Evolutionary conservation across 139 green algal species (phyloP), one percentile per base, ranked within the genome.

Genomic region (Trebouxia sp.): DNA sequence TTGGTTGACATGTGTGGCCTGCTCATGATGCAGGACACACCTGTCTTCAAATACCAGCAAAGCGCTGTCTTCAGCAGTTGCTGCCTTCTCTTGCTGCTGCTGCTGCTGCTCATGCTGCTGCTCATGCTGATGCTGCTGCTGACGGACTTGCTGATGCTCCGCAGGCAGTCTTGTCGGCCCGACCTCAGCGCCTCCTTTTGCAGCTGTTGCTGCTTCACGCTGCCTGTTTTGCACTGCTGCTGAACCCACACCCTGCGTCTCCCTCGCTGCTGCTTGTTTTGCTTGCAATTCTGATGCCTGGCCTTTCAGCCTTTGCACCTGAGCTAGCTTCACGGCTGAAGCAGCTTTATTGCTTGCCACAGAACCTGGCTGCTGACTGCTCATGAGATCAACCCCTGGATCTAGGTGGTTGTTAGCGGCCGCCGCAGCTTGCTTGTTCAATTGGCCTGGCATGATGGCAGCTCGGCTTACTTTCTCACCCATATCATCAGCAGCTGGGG

Each of bases 11-110:
- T n/a, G n/a, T n/a, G n/a, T n/a, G n/a, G n/a, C n/a, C n/a, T n/a
- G n/a, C n/a, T n/a, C n/a, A n/a, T n/a, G n/a, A 66, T 28, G 6
- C 24, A 9, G 15, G 32, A 35, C 58, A 30, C 32, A 72, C 62
- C 32, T 72, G 15, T 72, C 62, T 35, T 72, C 62, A 72, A 72
- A 72, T 5, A 72, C 62, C 62, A 72, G 35, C 62, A 72, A 35
- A 32, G 37, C 30, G 43, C 1, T 28, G 28, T 12, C 32, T n/a
- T 5, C 11, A 72, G 62, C 12, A 9, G 11, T 37, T n/a, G 32
- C 32, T 26, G 14, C 17, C 55, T 65, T 24, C 55, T 53, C 55
- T 28, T 7, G 4, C 22, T 65, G 53, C 32, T n/a, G n/a, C 14
- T 53, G 47, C 47, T 15, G n/a, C n/a, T n/a, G n/a, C n/a, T 26